Percentiles rank a stretch among this genome's conserved stretches.
These are phyloP conservation scores for Saitozyma sp. DNA, from an alignment of 768 basidiomycete genomes.

Conservation along the genomic window DNA sequence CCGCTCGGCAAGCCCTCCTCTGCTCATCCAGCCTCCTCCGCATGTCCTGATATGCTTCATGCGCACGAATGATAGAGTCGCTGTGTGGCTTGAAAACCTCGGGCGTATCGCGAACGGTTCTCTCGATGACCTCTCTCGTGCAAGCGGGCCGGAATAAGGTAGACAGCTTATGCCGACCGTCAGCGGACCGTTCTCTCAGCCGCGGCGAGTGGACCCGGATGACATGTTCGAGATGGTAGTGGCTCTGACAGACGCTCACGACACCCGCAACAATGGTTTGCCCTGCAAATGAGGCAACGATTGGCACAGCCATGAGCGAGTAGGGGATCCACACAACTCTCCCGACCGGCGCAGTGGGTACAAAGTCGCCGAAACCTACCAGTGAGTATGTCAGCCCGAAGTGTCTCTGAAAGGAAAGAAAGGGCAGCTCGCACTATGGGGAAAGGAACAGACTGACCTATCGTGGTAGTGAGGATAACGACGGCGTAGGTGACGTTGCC, in stretches of 20 bases:
- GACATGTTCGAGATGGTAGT: no score
- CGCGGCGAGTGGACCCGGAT: no score
- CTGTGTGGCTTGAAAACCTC: slow-evolving; percentile 39
- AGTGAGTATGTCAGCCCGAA: no score
- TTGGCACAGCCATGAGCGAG: slow-evolving; percentile 50
- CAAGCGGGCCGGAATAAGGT: no score
- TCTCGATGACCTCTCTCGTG: no score
- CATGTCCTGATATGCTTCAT: slow-evolving; percentile 25
- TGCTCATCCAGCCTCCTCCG: not conserved
- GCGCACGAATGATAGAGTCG: slow-evolving; percentile 36
- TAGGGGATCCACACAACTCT: slow-evolving; percentile 50
- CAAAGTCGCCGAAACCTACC: slow-evolving; percentile 50
- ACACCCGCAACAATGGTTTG: slow-evolving; percentile 47
- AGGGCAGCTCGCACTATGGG: not conserved
- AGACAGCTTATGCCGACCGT: no score
- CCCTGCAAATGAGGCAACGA: slow-evolving; percentile 51
- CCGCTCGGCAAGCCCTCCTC: not conserved
- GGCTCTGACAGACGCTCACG: slow-evolving; percentile 10
- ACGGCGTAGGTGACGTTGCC: slow-evolving; percentile 46
- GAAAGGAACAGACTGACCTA: slow-evolving; percentile 17
- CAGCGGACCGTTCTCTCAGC: no score
- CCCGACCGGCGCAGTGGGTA: slow-evolving; percentile 37
- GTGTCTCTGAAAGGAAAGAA: no score
- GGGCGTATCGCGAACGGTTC: no score
- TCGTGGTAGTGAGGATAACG: slow-evolving; percentile 36